Conservation (phyloP, 2,329 filamentous ascomycete genomes). For the Fusarium verticillioides region DNA sequence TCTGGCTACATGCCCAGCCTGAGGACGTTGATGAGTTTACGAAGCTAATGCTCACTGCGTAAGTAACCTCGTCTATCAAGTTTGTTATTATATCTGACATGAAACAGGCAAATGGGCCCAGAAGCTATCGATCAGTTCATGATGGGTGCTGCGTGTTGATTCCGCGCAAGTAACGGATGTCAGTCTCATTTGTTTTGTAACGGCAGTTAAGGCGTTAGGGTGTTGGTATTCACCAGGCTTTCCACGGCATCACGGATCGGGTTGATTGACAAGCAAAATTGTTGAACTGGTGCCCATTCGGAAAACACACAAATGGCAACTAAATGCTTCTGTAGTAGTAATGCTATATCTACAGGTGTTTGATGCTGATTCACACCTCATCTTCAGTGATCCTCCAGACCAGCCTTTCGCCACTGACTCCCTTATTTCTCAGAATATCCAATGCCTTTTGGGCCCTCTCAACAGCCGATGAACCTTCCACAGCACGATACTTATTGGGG, state of each 20-base stretch:
- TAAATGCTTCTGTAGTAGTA: background rate
- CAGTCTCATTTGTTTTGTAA: background rate
- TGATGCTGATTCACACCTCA: background rate
- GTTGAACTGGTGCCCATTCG: background rate
- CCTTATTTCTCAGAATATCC: conserved; percentile 49
- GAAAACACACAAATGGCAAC: background rate
- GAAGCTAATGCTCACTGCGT: conserved; percentile 52
- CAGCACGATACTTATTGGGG: conserved; percentile 55
- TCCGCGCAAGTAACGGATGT: background rate
- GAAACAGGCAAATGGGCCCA: conserved; percentile 48
- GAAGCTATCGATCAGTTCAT: conserved; percentile 53
- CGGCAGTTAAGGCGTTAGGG: background rate
- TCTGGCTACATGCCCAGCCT: conserved; percentile 51
- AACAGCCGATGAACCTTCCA: conserved; percentile 53
- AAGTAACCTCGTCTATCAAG: conserved; percentile 30
- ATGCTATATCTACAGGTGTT: background rate
- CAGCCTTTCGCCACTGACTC: conserved; percentile 55
- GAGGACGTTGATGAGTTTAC: conserved; percentile 56
- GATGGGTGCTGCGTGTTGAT: conserved; percentile 43
- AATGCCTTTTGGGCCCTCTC: conserved; percentile 55
- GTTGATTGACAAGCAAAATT: background rate
- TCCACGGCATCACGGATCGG: background rate
- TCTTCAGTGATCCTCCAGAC: conserved; percentile 49
- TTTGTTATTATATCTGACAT: background rate
- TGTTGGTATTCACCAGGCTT: background rate